phyloP scores from a whole-genome alignment of 2,329 filamentous ascomycete genomes.

The Penicillium concentricum region DNA sequence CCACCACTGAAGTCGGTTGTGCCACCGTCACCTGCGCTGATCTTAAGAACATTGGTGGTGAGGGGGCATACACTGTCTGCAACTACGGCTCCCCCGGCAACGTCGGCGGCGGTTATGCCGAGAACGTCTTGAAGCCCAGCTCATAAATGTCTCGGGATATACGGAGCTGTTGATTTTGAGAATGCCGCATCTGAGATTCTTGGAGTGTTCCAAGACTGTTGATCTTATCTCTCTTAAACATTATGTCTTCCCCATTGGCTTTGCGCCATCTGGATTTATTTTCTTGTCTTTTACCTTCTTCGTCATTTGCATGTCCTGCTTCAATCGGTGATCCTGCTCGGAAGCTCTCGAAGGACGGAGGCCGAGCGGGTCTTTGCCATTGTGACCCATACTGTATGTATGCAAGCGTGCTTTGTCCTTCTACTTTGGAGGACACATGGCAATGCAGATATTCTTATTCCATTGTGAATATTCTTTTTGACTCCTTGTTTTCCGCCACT shows the following conservation, averaged over 20 bases:
- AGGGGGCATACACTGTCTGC: constrained; percentile 77
- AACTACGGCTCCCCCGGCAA: constrained; percentile 79
- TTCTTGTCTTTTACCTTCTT: constrained; percentile 5
- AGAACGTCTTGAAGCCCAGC: constrained; percentile 51
- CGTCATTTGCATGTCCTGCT: constrained; percentile 5
- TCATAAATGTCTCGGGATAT: constrained; percentile 14
- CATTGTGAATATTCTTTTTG: constrained; percentile 26
- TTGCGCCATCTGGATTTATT: background rate
- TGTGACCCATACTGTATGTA: constrained; percentile 13
- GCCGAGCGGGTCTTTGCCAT: background rate
- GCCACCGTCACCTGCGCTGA: constrained; percentile 48
- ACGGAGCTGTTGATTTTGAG: background rate
- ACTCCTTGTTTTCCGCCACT: constrained; percentile 16
- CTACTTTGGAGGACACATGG: constrained; percentile 2
- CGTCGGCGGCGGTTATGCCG: constrained; percentile 52
- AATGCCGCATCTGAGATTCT: background rate
- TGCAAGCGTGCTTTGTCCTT: constrained; percentile 4
- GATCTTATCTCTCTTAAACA: background rate
- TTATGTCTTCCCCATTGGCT: background rate
- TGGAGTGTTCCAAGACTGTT: background rate
- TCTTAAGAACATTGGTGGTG: constrained; percentile 44
- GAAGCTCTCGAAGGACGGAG: background rate
- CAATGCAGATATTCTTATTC: constrained; percentile 20
- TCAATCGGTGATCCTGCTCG: background rate
- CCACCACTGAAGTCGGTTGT: constrained; percentile 63